Base-by-base conservation (phyloP, 495 filamentous ascomycete species). In the Hypoxylon rickii region DNA sequence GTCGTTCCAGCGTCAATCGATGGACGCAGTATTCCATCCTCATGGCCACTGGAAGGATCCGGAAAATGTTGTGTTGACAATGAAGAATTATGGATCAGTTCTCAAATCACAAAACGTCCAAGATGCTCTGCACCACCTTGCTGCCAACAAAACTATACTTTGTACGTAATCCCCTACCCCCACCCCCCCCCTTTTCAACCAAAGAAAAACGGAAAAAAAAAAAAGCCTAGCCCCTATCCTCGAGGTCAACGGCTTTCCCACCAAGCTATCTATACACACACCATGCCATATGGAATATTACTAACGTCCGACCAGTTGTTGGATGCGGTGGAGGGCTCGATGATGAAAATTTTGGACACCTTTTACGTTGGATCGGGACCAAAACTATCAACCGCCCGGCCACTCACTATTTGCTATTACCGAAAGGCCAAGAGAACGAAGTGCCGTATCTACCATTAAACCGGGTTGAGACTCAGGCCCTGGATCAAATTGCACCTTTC, bases 341-440 rank as follows among this genome's bases (percentile, higher is more conserved):
- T 10, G 41, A 44, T 13, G 21, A 20, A n/a, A 44, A 44, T 44
- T 26, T 22, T 22, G 41, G 41, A 3, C 41, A 26, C 2, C 41
- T 44, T 18, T 31, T 46, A 17, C 43, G 44, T 13, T 48, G 44
- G 31, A 20, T 48, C 8, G 44, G 44, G 8, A 20, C 36, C 12
- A 48, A 37, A n/a, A 12, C 36, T n/a, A 8, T 13, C 22, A 5
- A 10, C 0, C 10, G 18, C 17, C 31, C 31, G 6, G 18, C 39
- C 20, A 12, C 6, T n/a, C 39, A 21, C 39, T 24, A 42, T 13
- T 22, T 42, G 2, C 20, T 42, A 7, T 20, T 42, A 18, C 10
- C 20, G 10, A 21, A n/a, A 13, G 10, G 15, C 3, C 7, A 42
- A 13, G 20, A 12, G 18, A 42, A 42, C 12, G 8, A 18, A 13